Evolutionary conservation across 1,284 basidiomycete genomes (phyloP), one percentile per base, ranked within the genome.

Genomic region (Hemileia vastatrix): DNA sequence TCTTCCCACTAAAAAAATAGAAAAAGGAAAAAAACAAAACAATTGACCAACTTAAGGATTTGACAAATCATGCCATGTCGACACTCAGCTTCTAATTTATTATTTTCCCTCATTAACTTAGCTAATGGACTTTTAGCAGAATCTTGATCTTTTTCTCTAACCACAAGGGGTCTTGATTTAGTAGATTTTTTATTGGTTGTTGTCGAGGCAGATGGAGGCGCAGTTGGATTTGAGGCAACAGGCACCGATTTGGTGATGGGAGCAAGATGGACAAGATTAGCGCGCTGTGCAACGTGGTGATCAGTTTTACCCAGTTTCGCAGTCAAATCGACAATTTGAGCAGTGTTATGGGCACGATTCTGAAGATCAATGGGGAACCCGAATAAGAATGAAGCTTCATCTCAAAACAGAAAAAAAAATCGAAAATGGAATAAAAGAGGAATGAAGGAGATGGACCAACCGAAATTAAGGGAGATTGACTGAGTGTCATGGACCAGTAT

Each of bases 401-500:
- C 5, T 8, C 18, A 27, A 1, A 27, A 23, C 4, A 18, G 6
- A 47, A 19, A 21, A 57, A 23, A 32, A 27, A 36, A 64, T 31
- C 18, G 13, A 24, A 3, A 21, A 13, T 1, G 13, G 3, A 19
- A n/a, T 3, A 21, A 44, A 19, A 11, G 45, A 21, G 8, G 50
- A 32, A 1, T 9, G 11, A 15, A 5, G 5, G 58, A 1, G 18
- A 45, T 27, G 45, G 6, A 18, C 9, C 57, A 62, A 93, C 92
- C 47, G 90, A 90, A 48, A 96, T 87, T 33, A 96, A 77, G 2
- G 90, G 86, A 71, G 87, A 91, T 72, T 92, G 89, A 71, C 87
- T 88, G 32, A 98, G 81, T 0, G 94, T 97, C 70, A 90, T 92
- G 18, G 94, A 90, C 94, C 94, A 99, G 72, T 98, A 98, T 78